These are phyloP conservation scores for Claviceps pazoutovae DNA, from an alignment of 2,329 filamentous ascomycete species.

Conservation along the genomic window DNA sequence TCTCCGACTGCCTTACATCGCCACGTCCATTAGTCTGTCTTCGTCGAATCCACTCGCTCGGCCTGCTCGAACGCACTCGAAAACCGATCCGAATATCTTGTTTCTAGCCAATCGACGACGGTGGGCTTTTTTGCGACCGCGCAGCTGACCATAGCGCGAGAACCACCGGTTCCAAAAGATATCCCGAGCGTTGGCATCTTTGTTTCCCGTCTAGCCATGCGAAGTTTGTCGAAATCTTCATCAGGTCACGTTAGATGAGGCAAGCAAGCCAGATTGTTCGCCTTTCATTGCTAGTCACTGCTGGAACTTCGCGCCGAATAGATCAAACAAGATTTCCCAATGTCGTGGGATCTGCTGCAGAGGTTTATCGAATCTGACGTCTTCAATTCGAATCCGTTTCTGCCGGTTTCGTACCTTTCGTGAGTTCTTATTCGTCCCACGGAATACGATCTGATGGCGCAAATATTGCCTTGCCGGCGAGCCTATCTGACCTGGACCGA, in stretches of 20 bases:
- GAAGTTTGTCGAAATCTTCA: conserved; percentile 7
- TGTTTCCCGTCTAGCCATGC: conserved; percentile 9
- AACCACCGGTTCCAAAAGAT: neutral
- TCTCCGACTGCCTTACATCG: neutral
- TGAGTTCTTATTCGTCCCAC: conserved; percentile 33
- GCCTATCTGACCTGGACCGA: neutral
- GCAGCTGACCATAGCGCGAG: neutral
- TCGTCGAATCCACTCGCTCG: neutral
- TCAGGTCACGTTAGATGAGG: conserved; percentile 12
- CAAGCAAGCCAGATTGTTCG: conserved; percentile 4
- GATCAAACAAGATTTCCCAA: conserved; percentile 21
- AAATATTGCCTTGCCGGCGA: neutral
- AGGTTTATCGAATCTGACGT: conserved; percentile 88
- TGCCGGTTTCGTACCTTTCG: conserved; percentile 80
- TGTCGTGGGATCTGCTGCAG: conserved; percentile 79
- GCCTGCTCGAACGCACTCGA: neutral
- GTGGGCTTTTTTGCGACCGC: neutral
- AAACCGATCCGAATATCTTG: neutral
- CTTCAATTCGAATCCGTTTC: conserved; percentile 82
- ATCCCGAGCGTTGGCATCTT: neutral
- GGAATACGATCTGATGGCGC: neutral
- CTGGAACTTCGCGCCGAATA: neutral
- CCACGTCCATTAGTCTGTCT: conserved; percentile 1
- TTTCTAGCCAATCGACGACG: neutral
- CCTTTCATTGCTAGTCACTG: conserved; percentile 6